Evolutionary conservation across 2,329 filamentous ascomycete species (phyloP).

Genomic region (Diaporthe sp.): DNA sequence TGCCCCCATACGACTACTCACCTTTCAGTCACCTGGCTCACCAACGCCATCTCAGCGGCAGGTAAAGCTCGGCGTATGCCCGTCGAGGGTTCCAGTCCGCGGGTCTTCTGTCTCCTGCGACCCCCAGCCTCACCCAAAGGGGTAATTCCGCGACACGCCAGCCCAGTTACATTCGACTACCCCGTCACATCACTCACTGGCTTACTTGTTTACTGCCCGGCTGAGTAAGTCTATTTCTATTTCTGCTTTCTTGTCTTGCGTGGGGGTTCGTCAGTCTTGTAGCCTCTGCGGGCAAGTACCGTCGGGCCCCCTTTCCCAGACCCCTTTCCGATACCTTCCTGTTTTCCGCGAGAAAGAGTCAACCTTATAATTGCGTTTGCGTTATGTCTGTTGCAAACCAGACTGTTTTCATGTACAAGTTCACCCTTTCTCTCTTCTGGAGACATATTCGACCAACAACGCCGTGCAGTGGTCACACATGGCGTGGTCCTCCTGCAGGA

Average conservation of each 20-base stretch:
- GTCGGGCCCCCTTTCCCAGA: too few relatives aligned
- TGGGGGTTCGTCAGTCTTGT: neutral
- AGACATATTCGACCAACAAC: neutral
- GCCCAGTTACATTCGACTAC: neutral
- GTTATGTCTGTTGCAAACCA: neutral
- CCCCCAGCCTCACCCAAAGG: neutral
- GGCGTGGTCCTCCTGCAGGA: constrained; percentile 6
- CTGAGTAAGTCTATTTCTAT: constrained; percentile 25
- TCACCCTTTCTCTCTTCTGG: neutral
- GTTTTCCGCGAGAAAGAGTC: neutral
- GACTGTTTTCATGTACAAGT: neutral
- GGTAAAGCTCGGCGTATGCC: neutral
- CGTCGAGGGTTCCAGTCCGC: neutral
- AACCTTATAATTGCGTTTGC: neutral
- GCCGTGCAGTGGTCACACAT: constrained; percentile 15
- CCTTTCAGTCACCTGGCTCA: constrained; percentile 21
- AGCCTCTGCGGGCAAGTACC: neutral
- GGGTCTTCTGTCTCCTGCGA: neutral
- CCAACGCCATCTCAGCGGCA: neutral
- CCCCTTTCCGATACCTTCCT: neutral
- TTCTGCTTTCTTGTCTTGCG: neutral
- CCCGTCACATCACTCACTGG: neutral
- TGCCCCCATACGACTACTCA: constrained; percentile 10
- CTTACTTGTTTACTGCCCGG: neutral
- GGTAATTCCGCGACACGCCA: neutral